Evolutionary conservation across 352 stramenopile species (phyloP).

Genomic region (Pythium aristosporum): DNA sequence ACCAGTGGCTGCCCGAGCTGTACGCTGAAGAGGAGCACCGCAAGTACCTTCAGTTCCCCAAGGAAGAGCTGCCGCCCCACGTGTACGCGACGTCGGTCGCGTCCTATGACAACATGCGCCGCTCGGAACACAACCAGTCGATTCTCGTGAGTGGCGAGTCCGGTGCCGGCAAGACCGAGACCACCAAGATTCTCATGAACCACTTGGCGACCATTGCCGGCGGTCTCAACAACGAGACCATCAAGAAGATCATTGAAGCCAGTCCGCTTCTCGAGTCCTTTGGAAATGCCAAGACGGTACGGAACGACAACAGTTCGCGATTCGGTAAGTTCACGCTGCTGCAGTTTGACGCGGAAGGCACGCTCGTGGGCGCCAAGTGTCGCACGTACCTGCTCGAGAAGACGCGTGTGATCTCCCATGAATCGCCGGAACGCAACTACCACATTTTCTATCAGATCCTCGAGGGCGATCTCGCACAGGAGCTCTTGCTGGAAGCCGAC

Average conservation of each 20-base stretch:
- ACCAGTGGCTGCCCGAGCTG: slow-evolving; percentile 87
- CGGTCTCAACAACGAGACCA: slow-evolving; percentile 65
- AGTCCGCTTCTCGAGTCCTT: slow-evolving; percentile 84
- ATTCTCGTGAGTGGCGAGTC: slow-evolving; percentile 88
- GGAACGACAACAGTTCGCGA: slow-evolving; percentile 49
- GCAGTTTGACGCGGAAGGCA: slow-evolving; percentile 54
- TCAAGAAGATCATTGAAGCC: slow-evolving; percentile 81
- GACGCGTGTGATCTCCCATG: slow-evolving; percentile 94
- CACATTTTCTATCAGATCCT: slow-evolving; percentile 96
- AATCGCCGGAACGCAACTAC: slow-evolving; percentile 93
- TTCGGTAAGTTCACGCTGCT: slow-evolving; percentile 63
- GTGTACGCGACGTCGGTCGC: slow-evolving; percentile 74
- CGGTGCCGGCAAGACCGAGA: slow-evolving; percentile 87
- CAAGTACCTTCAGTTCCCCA: slow-evolving; percentile 60
- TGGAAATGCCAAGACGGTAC: slow-evolving; percentile 63
- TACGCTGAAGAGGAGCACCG: slow-evolving; percentile 75
- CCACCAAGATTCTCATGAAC: slow-evolving; percentile 89
- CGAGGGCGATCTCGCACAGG: slow-evolving; percentile 49
- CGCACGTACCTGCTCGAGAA: slow-evolving; percentile 97
- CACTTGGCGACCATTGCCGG: slow-evolving; percentile 78
- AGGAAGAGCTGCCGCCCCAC: slow-evolving; percentile 62
- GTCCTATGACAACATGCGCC: slow-evolving; percentile 67
- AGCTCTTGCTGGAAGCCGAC: slow-evolving; percentile 46
- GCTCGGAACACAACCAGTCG: slow-evolving; percentile 70
- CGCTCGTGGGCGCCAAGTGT: slow-evolving; percentile 89